Conservation (phyloP, 2,329 filamentous ascomycete species). For the Fonsecaea erecta region DNA sequence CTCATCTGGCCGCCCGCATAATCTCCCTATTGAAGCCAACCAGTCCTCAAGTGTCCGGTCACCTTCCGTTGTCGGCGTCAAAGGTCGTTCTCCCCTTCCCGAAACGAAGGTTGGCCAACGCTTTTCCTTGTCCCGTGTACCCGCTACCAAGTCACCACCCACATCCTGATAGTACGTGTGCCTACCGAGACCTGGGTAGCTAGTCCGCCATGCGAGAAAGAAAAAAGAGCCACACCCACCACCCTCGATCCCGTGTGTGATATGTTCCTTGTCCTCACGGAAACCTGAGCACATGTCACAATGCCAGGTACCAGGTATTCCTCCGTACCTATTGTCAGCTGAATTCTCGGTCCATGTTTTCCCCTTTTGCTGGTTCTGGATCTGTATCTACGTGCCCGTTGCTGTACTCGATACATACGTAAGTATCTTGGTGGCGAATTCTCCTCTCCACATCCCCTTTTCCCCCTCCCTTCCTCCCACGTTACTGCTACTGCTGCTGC, state of each 20-base stretch:
- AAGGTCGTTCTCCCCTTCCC: not conserved
- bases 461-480: not conserved
- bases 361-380: not conserved
- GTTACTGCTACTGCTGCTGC: not conserved
- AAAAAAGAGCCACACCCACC: not conserved
- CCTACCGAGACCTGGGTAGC: not conserved
- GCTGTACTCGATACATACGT: not conserved
- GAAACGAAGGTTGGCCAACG: not conserved
- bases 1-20: not conserved
- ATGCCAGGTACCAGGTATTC: not conserved
- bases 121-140: not conserved
- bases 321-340: too few species aligned
- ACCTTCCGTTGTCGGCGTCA: conserved; percentile 1
- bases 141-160: not conserved
- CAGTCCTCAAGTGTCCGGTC: not conserved
- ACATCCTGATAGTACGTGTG: not conserved
- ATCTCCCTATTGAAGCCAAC: not conserved
- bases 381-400: not conserved
- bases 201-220: not conserved
- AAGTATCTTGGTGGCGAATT: not conserved
- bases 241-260: not conserved
- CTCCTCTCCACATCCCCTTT: not conserved
- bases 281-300: not conserved
- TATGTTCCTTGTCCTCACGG: not conserved
- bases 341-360: too few species aligned